Evolutionary conservation across 192 early-diverging fungal genomes (phyloP).

Genomic region (Backusella tarrabulga): DNA sequence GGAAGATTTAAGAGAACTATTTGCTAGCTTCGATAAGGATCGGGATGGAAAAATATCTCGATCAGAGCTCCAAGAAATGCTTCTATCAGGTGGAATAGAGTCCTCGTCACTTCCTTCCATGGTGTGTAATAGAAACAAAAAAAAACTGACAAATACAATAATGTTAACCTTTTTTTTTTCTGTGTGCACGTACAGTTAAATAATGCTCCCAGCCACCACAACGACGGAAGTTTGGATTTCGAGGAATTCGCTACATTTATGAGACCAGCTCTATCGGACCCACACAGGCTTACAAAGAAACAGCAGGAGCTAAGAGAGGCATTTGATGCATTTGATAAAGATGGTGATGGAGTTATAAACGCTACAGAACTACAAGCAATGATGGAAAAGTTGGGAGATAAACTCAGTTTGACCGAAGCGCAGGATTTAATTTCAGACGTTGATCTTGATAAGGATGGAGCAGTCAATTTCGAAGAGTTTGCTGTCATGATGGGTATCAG

Average conservation of each 20-base stretch:
- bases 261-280: constrained; percentile 32
- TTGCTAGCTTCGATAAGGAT: constrained; percentile 49
- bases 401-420: constrained; percentile 21
- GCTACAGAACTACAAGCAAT: constrained; percentile 28
- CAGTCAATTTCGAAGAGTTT: constrained; percentile 38
- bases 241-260: constrained; percentile 64
- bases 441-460: constrained; percentile 32
- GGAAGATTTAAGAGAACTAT: constrained; percentile 37
- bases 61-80: constrained; percentile 38
- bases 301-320: constrained; percentile 32
- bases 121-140: constrained; percentile 68
- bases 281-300: neutral
- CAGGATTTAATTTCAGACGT: constrained; percentile 29
- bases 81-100: constrained; percentile 43
- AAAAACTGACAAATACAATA: constrained; percentile 30
- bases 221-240: constrained; percentile 55
- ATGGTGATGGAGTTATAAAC: constrained; percentile 31
- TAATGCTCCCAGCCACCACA: constrained; percentile 37
- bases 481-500: constrained; percentile 32
- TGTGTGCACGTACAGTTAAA: neutral
- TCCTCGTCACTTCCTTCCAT: constrained; percentile 47
- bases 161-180: neutral
- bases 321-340: constrained; percentile 37
- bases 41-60: constrained; percentile 37
- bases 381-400: constrained; percentile 36